Evolutionary conservation across 2,329 filamentous ascomycete genomes (phyloP), one percentile per base, ranked within the genome.

Genomic region (Aspergillus brunneoviolaceus): DNA sequence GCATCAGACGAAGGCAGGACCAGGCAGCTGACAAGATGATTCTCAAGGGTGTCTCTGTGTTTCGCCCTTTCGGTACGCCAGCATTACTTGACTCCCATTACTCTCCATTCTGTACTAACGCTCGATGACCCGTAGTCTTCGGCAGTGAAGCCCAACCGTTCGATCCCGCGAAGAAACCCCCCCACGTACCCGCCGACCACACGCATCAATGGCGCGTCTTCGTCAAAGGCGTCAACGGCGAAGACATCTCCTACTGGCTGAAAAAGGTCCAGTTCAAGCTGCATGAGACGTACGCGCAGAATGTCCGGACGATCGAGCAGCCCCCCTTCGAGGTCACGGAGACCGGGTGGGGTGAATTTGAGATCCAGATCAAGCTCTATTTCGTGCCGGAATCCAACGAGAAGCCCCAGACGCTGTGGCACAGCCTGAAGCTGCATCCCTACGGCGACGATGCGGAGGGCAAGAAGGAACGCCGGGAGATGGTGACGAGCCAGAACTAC

Each of bases 181-280:
- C 87, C 23, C 85, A 87, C 72, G 86, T 91, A 4, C 92, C 94
- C 25, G 85, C 91, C 63, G 93, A 96, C 76, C 95, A 99, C 81
- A 98, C 94, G 33, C 96, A 98, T 81, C 91, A 90, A 64, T 99
- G 95, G 95, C 88, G 90, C 71, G 91, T 98, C 64, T 98, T 96
- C 76, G 91, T 99, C 60, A 90, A 90, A 72, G 92, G 93, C 51
- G 83, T 96, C 57, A 92, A 96, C 70, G 91, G 91, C 74, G 90
- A 91, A 61, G 91, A 96, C 72, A 89, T 98, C 66, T 92, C 91
- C 29, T 95, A 96, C 77, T 99, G 95, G 92, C 84, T 98, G 66
- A 91, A 94, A 60, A 94, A 96, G 70, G 94, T 99, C 1, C 93
- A 97, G 75, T 99, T 99, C 80, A 98, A 98, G 77, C 86, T 99